Percentiles rank a stretch among this genome's conserved stretches.
Evolutionary conservation across 2,329 filamentous ascomycete species (phyloP).

Genomic region (Mariannaea sp.): DNA sequence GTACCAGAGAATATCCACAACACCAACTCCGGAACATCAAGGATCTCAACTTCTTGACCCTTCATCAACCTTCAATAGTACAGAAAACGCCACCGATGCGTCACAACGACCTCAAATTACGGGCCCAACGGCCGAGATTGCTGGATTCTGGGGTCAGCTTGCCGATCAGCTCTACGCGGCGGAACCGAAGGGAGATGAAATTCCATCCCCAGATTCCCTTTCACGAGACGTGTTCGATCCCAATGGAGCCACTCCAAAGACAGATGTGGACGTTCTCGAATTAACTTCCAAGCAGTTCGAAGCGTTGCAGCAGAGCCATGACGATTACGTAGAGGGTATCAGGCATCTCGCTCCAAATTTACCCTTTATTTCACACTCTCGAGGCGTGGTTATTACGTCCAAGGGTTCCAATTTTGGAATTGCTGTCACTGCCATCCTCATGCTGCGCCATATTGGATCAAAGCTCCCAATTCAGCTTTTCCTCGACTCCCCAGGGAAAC

Average conservation of each 20-base stretch:
- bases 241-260: conserved; percentile 1
- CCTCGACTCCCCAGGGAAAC: conserved; percentile 26
- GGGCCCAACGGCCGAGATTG: conserved; percentile 22
- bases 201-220: conserved; percentile 18
- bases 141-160: conserved; percentile 24
- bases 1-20: conserved; percentile 19
- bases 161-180: conserved; percentile 17
- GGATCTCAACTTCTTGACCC: neutral
- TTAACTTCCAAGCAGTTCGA: conserved; percentile 16
- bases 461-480: conserved; percentile 27
- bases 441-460: conserved; percentile 31
- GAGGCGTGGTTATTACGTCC: conserved; percentile 31
- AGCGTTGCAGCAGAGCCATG: conserved; percentile 26
- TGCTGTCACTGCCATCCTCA: conserved; percentile 29
- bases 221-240: conserved; percentile 28
- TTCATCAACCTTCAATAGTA: neutral
- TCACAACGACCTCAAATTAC: conserved; percentile 11
- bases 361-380: conserved; percentile 18
- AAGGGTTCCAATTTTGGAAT: conserved; percentile 25
- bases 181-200: conserved; percentile 22
- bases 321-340: conserved; percentile 19
- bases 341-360: conserved; percentile 19
- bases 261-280: conserved; percentile 23
- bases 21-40: neutral
- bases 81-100: neutral